phyloP scores from a whole-genome alignment of 2,329 filamentous ascomycete genomes.

The Coniochaeta prunicola region DNA sequence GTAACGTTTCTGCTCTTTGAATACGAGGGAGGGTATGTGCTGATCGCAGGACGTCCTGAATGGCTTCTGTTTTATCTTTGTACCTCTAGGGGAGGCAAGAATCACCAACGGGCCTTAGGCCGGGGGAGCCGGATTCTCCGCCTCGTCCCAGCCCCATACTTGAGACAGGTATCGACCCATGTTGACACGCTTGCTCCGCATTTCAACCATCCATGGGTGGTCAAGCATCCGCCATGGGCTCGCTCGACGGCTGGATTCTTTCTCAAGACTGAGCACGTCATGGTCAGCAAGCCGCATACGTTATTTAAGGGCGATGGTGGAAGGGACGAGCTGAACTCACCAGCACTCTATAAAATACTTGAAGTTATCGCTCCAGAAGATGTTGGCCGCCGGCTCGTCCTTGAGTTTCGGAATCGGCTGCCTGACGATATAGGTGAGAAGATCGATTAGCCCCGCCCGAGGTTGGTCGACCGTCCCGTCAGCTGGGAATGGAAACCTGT shows the following conservation, averaged over 20 bases:
- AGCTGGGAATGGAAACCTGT: constrained; percentile 95
- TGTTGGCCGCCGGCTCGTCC: constrained; percentile 82
- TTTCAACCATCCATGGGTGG: constrained; percentile 97
- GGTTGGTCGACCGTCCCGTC: constrained; percentile 96
- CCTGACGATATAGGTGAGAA: constrained; percentile 94
- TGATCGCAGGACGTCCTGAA: neutral
- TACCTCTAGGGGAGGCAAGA: neutral
- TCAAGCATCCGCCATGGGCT: constrained; percentile 99
- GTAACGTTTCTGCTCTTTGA: neutral
- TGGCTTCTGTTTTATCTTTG: neutral
- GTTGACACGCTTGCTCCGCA: constrained; percentile 92
- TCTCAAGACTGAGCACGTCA: constrained; percentile 65
- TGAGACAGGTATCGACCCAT: constrained; percentile 91
- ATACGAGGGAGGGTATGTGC: neutral
- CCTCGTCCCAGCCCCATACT: constrained; percentile 95
- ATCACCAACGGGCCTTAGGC: neutral
- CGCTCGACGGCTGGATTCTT: constrained; percentile 77
- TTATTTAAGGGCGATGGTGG: no score
- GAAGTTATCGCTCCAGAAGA: constrained; percentile 94
- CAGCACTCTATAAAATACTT: constrained; percentile 99
- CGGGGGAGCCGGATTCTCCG: constrained; percentile 10
- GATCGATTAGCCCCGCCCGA: constrained; percentile 83
- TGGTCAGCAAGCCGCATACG: constrained; percentile 8
- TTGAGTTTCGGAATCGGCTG: constrained; percentile 94
- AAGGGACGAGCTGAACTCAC: constrained; percentile 47